A percentile compares a stretch with the other conserved stretches of the same genome.
Conservation (phyloP, 106 monocot genomes). For the Narthecium ossifragum region DNA sequence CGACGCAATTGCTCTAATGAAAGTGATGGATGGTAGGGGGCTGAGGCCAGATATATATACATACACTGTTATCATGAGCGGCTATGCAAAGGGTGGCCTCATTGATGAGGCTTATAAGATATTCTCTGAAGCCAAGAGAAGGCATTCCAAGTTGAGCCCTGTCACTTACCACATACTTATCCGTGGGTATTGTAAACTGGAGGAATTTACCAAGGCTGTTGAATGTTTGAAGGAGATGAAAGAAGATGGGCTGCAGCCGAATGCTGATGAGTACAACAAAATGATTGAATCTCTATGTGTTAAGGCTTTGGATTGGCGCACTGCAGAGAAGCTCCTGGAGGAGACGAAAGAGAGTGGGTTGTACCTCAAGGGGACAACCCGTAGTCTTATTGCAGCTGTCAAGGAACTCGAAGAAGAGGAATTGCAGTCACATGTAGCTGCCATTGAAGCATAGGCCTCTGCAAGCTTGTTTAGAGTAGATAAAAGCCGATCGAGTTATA, state of each 20-base stretch:
- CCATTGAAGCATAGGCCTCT: slow-evolving; percentile 20
- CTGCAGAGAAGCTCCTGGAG: slow-evolving; percentile 67
- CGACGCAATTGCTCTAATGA: slow-evolving; percentile 64
- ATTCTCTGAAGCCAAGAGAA: slow-evolving; percentile 65
- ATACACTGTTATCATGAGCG: slow-evolving; percentile 90
- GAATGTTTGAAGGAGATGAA: slow-evolving; percentile 78
- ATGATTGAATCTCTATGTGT: slow-evolving; percentile 71
- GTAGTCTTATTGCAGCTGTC: slow-evolving; percentile 65
- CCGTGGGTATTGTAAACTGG: slow-evolving; percentile 82
- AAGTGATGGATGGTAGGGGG: slow-evolving; percentile 53
- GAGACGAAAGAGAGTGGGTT: slow-evolving; percentile 75
- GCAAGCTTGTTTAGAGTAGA: neutral
- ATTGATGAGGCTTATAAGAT: slow-evolving; percentile 76
- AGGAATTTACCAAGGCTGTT: slow-evolving; percentile 70
- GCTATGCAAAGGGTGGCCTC: slow-evolving; percentile 62
- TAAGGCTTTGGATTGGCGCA: slow-evolving; percentile 78
- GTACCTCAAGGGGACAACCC: slow-evolving; percentile 38
- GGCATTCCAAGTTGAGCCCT: slow-evolving; percentile 49
- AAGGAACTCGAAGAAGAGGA: slow-evolving; percentile 77
- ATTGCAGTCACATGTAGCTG: slow-evolving; percentile 4
- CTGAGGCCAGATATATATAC: slow-evolving; percentile 75
- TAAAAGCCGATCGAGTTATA: neutral
- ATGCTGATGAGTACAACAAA: slow-evolving; percentile 75
- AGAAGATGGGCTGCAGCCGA: slow-evolving; percentile 59
- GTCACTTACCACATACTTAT: slow-evolving; percentile 73